Evolutionary conservation across 257 asterid species (phyloP), one percentile per base, ranked within the genome.

Genomic region (Ehretia macrophylla): DNA sequence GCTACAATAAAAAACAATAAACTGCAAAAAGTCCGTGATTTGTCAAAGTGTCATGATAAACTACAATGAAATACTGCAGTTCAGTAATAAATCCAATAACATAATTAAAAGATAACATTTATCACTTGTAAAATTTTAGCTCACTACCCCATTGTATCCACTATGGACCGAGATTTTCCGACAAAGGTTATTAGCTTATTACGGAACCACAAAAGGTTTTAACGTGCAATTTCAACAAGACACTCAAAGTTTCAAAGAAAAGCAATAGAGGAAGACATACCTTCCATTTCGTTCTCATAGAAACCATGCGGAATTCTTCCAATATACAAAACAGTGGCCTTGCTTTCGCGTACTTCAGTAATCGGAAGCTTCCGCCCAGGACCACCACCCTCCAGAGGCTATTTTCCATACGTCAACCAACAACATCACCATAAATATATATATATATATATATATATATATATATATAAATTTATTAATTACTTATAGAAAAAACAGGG

Each of bases 251-350:
- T n/a, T 32, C 38, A 60, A 40, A 40, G 1, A n/a, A 19, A 21
- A 3, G 10, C 10, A 38, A 32, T 1, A 38, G 58, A 55, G 45
- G 18, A 65, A 51, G 21, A 56, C 73, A 23, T 23, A 91, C 98
- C 98, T 81, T 88, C 92, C 95, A 93, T 89, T 63, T 93, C 97
- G 63, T 78, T 60, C 88, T 93, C 99, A 57, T 89, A 93, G 68
- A 93, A 89, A 3, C 99, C 99, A 68, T 93, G 99, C 0, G 99
- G 99, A 56, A 93, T 86, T 74, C 99, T 83, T 23, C 99, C 99
- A 57, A 93, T 80, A 68, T 89, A 86, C 72, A 93, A 46, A 22
- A 86, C 88, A 3, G 94, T 77, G 40, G 92, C 72, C 78, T 83
- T 86, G 49, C 54, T 78, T 50, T 83, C 93, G 56, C 58, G 61